A percentile compares a stretch with the other conserved stretches of the same genome.
phyloP scores from a whole-genome alignment of 495 filamentous ascomycete species.

The Aspergillus cavernicola region DNA sequence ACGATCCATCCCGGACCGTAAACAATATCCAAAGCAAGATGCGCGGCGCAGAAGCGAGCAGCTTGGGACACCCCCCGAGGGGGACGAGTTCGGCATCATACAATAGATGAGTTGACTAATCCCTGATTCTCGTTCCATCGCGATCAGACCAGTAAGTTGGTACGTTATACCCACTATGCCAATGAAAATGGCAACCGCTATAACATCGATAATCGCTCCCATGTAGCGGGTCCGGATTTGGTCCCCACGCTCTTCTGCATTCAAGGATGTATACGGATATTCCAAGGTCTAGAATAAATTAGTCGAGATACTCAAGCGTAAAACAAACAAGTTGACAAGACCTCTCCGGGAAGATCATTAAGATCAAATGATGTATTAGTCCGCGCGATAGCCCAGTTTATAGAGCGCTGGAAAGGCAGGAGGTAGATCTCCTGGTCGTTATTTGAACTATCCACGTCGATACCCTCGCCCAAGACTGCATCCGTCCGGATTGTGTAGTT shows the following conservation, averaged over 20 bases:
- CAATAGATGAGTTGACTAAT: conserved; percentile 78
- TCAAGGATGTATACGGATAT: conserved; percentile 70
- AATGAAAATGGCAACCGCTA: conserved; percentile 65
- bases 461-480: conserved; percentile 53
- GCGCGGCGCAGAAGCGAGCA: conserved; percentile 62
- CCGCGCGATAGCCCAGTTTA: conserved; percentile 67
- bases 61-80: conserved; percentile 68
- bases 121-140: conserved; percentile 71
- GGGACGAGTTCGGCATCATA: conserved; percentile 66
- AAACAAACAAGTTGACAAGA: conserved; percentile 12
- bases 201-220: conserved; percentile 59
- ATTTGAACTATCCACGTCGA: conserved; percentile 52
- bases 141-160: conserved; percentile 72
- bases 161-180: conserved; percentile 68
- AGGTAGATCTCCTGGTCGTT: conserved; percentile 73
- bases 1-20: conserved; percentile 71
- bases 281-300: conserved; percentile 42
- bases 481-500: conserved; percentile 82
- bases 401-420: conserved; percentile 71
- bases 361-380: conserved; percentile 40
- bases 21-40: conserved; percentile 62
- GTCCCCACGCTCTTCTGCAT: conserved; percentile 57
- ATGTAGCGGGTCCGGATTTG: conserved; percentile 64
- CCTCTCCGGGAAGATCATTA: conserved; percentile 36
- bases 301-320: background rate